Conservation (phyloP, 768 basidiomycete species). For the Lepiota brunneoincarnata region DNA sequence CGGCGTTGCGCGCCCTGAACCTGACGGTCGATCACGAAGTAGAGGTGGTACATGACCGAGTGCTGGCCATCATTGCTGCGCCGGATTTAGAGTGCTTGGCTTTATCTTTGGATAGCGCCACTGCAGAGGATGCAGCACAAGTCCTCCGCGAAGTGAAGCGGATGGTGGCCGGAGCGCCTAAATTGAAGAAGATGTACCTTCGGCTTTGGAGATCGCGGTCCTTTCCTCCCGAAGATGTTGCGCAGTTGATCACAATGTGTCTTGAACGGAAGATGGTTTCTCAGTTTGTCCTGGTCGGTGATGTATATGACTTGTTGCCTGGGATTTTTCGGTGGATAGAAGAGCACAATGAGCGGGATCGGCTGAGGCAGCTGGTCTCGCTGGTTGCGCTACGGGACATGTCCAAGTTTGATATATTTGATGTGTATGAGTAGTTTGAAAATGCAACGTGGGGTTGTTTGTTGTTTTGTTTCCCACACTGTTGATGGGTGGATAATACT, state of each 20-base stretch:
- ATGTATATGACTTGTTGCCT: background rate
- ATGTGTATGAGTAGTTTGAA: too few relatives aligned
- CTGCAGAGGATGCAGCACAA: background rate
- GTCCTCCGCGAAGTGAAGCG: background rate
- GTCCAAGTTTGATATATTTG: slow-evolving; percentile 1
- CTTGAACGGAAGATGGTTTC: background rate
- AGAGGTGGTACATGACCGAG: background rate
- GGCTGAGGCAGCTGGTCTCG: background rate
- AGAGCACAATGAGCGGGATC: background rate
- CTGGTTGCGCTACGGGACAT: background rate
- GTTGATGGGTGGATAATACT: slow-evolving; percentile 8
- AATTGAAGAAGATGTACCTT: background rate
- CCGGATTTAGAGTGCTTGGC: background rate
- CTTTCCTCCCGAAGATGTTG: background rate
- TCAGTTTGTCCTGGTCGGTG: background rate
- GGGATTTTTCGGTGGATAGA: background rate
- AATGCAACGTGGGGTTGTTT: background rate
- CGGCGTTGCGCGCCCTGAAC: background rate
- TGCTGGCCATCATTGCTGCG: background rate
- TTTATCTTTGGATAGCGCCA: background rate
- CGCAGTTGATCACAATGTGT: background rate
- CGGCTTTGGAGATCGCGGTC: background rate
- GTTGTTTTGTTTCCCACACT: slow-evolving; percentile 5
- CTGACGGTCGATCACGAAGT: background rate
- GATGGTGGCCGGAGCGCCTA: background rate